Percentiles rank a stretch among this genome's conserved stretches.
These are phyloP conservation scores for Ophiostoma pallidulum DNA, from an alignment of 2,329 filamentous ascomycete species.

Conservation along the genomic window DNA sequence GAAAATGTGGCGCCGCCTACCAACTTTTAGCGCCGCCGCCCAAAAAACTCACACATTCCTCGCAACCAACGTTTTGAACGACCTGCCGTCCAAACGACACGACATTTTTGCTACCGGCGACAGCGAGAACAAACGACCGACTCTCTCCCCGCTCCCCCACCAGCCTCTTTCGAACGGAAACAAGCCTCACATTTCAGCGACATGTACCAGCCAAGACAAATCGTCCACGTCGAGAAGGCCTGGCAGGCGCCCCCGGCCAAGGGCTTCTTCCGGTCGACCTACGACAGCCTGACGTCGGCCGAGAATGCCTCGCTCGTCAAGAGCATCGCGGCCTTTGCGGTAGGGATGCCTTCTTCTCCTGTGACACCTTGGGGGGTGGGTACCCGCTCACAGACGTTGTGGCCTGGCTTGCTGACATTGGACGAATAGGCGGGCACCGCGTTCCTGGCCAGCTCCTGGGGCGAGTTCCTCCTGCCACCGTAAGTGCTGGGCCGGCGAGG, in stretches of 20 bases:
- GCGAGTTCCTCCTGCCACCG: conserved; percentile 48
- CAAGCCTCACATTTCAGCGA: too few relatives aligned
- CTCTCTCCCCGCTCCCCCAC: background rate
- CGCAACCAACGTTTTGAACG: too few relatives aligned
- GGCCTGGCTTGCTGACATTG: conserved; percentile 1
- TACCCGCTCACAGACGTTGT: too few relatives aligned
- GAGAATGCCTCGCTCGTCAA: conserved; percentile 56
- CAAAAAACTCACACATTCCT: too few relatives aligned
- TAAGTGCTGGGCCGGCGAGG: too few relatives aligned
- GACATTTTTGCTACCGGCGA: too few relatives aligned
- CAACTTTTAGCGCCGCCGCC: too few relatives aligned
- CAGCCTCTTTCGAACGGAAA: conserved; percentile 16
- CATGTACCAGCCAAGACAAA: conserved; percentile 52
- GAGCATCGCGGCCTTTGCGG: conserved; percentile 51
- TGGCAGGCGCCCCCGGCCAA: conserved; percentile 34
- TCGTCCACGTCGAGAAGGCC: conserved; percentile 41
- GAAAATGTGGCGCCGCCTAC: too few relatives aligned
- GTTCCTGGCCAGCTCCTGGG: conserved; percentile 50
- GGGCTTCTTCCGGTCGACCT: conserved; percentile 44
- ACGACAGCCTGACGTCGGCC: conserved; percentile 48
- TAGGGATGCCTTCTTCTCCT: conserved; percentile 28
- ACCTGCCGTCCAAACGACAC: too few relatives aligned
- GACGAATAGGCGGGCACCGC: conserved; percentile 43
- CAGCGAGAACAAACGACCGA: background rate
- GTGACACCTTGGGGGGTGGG: too few relatives aligned